These are phyloP conservation scores for Backusella parvicylindrica DNA, from an alignment of 192 early-diverging fungal genomes.

Conservation along the genomic window DNA sequence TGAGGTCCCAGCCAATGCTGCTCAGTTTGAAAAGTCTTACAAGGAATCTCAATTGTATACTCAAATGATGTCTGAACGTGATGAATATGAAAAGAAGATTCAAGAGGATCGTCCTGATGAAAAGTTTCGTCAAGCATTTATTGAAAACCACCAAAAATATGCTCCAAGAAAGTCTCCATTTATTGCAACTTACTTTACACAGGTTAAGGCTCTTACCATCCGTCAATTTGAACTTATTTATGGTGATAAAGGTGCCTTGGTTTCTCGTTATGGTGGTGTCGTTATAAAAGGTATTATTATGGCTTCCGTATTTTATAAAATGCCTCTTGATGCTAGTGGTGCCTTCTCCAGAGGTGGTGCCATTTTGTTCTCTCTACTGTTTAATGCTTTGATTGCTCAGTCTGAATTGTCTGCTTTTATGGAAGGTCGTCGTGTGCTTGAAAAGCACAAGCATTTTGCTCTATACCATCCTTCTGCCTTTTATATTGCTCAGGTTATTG, in stretches of 20 bases:
- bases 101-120: constrained; percentile 13
- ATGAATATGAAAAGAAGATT: constrained; percentile 41
- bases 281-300: constrained; percentile 64
- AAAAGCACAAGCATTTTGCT: constrained; percentile 78
- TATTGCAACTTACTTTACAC: constrained; percentile 57
- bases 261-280: constrained; percentile 49
- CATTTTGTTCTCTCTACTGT: constrained; percentile 60
- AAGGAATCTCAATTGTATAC: constrained; percentile 39
- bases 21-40: constrained; percentile 64
- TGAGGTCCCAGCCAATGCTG: constrained; percentile 51
- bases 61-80: constrained; percentile 36
- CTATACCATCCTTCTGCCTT: constrained; percentile 60
- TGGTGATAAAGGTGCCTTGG: constrained; percentile 46
- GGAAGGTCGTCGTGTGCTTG: constrained; percentile 64
- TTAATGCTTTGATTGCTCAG: constrained; percentile 56
- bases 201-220: constrained; percentile 52
- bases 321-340: constrained; percentile 54
- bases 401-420: constrained; percentile 70
- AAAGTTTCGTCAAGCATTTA: constrained; percentile 44
- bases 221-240: constrained; percentile 63
- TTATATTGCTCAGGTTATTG: constrained; percentile 50
- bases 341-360: constrained; percentile 78
- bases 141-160: constrained; percentile 50
- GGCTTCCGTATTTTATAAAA: constrained; percentile 62
- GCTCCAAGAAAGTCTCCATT: constrained; percentile 53